phyloP scores from a whole-genome alignment of 148 eudicot species.

The Rhododendron williamsianum region DNA sequence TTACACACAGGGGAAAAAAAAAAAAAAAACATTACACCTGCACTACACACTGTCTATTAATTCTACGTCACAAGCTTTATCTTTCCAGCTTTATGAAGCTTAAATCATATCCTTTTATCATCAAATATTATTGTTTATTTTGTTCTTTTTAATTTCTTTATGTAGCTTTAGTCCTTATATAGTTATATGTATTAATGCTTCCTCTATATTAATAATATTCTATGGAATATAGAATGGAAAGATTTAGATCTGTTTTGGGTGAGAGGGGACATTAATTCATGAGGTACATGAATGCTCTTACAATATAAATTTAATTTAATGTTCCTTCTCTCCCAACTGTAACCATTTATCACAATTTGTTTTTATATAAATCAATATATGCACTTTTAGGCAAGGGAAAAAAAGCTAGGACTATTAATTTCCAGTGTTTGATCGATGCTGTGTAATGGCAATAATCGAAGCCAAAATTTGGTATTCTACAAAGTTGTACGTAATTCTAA shows the following conservation, averaged over 20 bases:
- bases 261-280: background rate
- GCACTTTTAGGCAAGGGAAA: too few species aligned
- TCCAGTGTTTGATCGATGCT: too few species aligned
- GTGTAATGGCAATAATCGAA: too few species aligned
- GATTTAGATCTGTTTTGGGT: background rate
- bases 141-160: background rate
- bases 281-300: background rate
- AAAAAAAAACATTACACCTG: background rate
- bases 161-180: background rate
- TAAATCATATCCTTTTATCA: background rate
- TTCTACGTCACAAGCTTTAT: background rate
- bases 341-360: too few species aligned
- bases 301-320: too few species aligned
- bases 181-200: background rate
- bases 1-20: too few species aligned
- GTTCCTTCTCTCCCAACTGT: too few species aligned
- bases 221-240: background rate
- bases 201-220: background rate
- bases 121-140: background rate
- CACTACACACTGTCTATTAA: background rate
- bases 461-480: too few species aligned
- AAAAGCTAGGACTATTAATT: too few species aligned
- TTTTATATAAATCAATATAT: too few species aligned
- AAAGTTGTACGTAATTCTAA: too few species aligned
- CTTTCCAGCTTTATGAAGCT: conserved; percentile 4